phyloP scores from a whole-genome alignment of 768 basidiomycete species.

The Leccinum arenicola region DNA sequence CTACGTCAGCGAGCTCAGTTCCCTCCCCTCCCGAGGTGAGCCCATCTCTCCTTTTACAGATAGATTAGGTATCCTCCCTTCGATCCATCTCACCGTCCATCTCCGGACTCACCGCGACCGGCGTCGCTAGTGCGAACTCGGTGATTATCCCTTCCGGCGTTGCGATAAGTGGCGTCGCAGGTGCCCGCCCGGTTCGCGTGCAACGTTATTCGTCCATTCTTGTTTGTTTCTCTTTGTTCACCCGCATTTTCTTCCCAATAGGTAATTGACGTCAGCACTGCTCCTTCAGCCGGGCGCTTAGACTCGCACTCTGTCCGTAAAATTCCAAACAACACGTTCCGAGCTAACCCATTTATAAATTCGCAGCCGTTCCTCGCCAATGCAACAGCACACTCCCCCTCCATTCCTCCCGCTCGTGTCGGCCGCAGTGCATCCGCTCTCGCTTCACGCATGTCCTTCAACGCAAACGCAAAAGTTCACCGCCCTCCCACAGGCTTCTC shows the following conservation, averaged over 20 bases:
- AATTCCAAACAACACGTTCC: background rate
- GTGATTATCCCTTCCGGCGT: conserved; percentile 20
- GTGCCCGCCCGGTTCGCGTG: background rate
- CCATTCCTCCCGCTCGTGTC: background rate
- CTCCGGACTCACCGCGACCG: conserved; percentile 17
- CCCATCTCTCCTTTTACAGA: conserved; percentile 2
- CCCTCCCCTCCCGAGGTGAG: conserved; percentile 23
- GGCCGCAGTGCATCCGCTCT: background rate
- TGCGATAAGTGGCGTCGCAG: background rate
- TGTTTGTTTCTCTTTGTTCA: conserved; percentile 13
- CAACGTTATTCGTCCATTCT: conserved; percentile 1
- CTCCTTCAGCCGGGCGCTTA: conserved; percentile 11
- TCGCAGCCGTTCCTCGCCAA: conserved; percentile 7
- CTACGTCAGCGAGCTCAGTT: conserved; percentile 28
- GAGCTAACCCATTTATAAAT: conserved; percentile 24
- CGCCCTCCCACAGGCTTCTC: conserved; percentile 12
- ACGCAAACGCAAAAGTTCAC: conserved; percentile 1
- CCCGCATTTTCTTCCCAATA: conserved; percentile 12
- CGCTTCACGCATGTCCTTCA: background rate
- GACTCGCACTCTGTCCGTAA: conserved; percentile 22
- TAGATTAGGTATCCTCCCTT: conserved; percentile 16
- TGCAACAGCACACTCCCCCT: background rate
- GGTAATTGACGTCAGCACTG: conserved; percentile 28
- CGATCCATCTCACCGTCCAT: background rate
- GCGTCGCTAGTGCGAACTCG: conserved; percentile 5